Percentiles rank a stretch among this genome's conserved stretches.
Conservation (phyloP, 345 rosid genomes). For the Xanthoceras sorbifolium region DNA sequence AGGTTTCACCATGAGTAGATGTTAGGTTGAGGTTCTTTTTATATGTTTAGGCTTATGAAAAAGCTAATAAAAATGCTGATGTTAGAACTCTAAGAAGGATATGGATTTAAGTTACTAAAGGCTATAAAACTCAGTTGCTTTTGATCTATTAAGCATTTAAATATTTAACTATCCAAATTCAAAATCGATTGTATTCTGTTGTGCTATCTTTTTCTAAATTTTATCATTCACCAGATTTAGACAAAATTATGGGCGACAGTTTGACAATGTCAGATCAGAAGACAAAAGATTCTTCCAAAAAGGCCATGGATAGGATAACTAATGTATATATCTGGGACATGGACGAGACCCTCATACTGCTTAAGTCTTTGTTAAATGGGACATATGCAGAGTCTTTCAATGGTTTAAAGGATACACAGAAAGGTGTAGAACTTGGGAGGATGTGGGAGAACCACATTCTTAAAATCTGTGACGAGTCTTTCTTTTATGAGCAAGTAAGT, state of each 20-base stretch:
- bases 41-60: background rate
- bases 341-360: conserved; percentile 93
- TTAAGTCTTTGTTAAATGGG: conserved; percentile 76
- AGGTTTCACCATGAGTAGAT: background rate
- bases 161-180: background rate
- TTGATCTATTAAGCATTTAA: background rate
- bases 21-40: background rate
- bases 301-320: conserved; percentile 29
- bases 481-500: conserved; percentile 83
- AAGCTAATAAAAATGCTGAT: background rate
- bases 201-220: background rate
- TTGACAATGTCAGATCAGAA: conserved; percentile 24
- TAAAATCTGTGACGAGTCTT: conserved; percentile 59
- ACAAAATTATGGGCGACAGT: conserved; percentile 31
- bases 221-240: background rate
- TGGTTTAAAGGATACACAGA: conserved; percentile 61
- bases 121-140: background rate
- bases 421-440: conserved; percentile 70
- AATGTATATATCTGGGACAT: conserved; percentile 84
- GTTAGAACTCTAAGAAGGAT: background rate
- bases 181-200: background rate
- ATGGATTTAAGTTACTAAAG: background rate
- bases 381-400: conserved; percentile 55
- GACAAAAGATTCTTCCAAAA: conserved; percentile 23
- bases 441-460: conserved; percentile 88